Percentiles rank a stretch among this genome's conserved stretches.
Evolutionary conservation across 345 rosid species (phyloP).

Genomic region (Linum usitatissimum): DNA sequence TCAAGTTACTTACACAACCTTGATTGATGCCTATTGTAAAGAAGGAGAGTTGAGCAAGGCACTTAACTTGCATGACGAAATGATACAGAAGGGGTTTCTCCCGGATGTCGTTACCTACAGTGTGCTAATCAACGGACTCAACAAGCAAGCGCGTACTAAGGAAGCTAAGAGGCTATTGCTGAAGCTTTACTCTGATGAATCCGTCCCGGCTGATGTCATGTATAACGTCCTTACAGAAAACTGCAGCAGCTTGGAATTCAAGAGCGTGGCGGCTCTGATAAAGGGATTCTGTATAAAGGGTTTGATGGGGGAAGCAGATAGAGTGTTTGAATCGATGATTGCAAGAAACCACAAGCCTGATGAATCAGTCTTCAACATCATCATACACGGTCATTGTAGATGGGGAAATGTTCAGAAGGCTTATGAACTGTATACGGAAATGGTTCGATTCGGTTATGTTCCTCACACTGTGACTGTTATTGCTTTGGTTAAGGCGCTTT

Average conservation of each 20-base stretch:
- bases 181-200: slow-evolving; percentile 61
- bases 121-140: slow-evolving; percentile 81
- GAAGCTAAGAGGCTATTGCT: slow-evolving; percentile 81
- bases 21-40: slow-evolving; percentile 62
- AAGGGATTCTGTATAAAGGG: slow-evolving; percentile 94
- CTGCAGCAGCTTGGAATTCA: slow-evolving; percentile 51
- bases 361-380: slow-evolving; percentile 59
- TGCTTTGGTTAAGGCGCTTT: slow-evolving; percentile 57
- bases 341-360: slow-evolving; percentile 45
- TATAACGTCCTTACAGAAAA: slow-evolving; percentile 62
- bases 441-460: slow-evolving; percentile 42
- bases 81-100: slow-evolving; percentile 60
- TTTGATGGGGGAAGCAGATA: slow-evolving; percentile 77
- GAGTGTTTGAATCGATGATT: slow-evolving; percentile 55
- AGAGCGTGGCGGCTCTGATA: slow-evolving; percentile 51
- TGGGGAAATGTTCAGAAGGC: slow-evolving; percentile 51
- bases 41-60: slow-evolving; percentile 56
- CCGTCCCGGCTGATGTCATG: slow-evolving; percentile 55
- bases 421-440: slow-evolving; percentile 50
- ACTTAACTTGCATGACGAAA: slow-evolving; percentile 56
- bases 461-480: slow-evolving; percentile 62
- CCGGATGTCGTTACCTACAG: slow-evolving; percentile 86
- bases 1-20: slow-evolving; percentile 58
- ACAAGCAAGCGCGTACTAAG: slow-evolving; percentile 65
- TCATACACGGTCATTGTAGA: slow-evolving; percentile 79